Conservation (phyloP, 345 rosid genomes). For the Hibiscus mutabilis region DNA sequence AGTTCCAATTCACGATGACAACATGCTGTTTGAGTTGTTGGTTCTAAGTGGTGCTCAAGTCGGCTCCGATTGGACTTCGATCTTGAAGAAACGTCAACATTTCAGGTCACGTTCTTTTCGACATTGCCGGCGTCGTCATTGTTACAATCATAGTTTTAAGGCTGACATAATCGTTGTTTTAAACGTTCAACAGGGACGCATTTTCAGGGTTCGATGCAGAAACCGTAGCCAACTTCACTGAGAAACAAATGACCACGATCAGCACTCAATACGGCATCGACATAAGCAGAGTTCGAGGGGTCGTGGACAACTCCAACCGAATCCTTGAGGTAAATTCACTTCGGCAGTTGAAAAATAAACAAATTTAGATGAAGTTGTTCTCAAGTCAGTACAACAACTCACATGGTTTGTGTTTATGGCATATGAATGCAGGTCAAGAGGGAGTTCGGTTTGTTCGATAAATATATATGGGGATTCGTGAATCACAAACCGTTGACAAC, state of each 20-base stretch:
- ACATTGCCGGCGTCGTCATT: too few relatives aligned
- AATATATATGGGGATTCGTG: conserved; percentile 54
- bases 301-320: conserved; percentile 47
- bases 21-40: conserved; percentile 47
- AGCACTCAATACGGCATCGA: conserved; percentile 42
- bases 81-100: conserved; percentile 47
- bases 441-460: conserved; percentile 50
- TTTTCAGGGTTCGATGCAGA: conserved; percentile 51
- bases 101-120: conserved; percentile 13
- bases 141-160: too few relatives aligned
- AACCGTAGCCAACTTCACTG: conserved; percentile 32
- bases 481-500: conserved; percentile 45
- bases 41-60: conserved; percentile 62
- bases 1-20: conserved; percentile 53
- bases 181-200: conserved; percentile 27
- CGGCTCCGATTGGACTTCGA: conserved; percentile 67
- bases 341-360: too few relatives aligned
- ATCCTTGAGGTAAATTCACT: conserved; percentile 41
- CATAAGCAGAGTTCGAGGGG: conserved; percentile 44
- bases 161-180: too few relatives aligned
- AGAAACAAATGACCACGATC: conserved; percentile 42
- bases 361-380: too few relatives aligned
- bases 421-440: conserved; percentile 27
- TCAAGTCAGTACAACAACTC: not conserved
- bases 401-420: not conserved